Evolutionary conservation across 768 basidiomycete species (phyloP).

Genomic region (Piloderma croceum): DNA sequence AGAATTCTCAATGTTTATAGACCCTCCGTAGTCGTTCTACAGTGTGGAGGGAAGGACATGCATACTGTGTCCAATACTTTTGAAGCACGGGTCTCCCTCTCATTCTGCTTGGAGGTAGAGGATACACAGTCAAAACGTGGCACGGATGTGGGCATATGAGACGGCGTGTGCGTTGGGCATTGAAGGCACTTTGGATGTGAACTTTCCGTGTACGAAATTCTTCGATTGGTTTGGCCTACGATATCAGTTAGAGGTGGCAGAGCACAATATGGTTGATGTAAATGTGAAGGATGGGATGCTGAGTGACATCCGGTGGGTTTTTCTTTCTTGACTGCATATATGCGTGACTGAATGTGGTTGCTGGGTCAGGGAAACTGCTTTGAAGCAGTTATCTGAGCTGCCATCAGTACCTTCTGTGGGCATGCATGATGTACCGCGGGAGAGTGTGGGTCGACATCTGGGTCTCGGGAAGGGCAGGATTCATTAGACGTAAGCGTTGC

Average conservation of each 20-base stretch:
- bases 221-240: conserved; percentile 98
- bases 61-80: conserved; percentile 83
- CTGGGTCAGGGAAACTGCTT: conserved; percentile 39
- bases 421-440: conserved; percentile 76
- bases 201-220: conserved; percentile 82
- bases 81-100: conserved; percentile 78
- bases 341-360: conserved; percentile 31
- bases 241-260: conserved; percentile 85
- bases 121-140: conserved; percentile 98
- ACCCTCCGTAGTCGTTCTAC: conserved; percentile 84
- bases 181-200: conserved; percentile 69
- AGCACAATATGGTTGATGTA: conserved; percentile 92
- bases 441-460: conserved; percentile 60
- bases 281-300: conserved; percentile 79
- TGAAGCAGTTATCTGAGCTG: conserved; percentile 50
- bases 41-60: conserved; percentile 96
- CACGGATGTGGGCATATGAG: conserved; percentile 92
- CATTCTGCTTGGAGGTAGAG: conserved; percentile 91
- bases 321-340: neutral
- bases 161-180: conserved; percentile 92
- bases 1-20: conserved; percentile 83
- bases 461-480: conserved; percentile 48
- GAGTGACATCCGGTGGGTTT: conserved; percentile 66
- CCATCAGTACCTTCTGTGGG: conserved; percentile 79
- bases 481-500: conserved; percentile 66